Evolutionary conservation across 2,329 filamentous ascomycete species (phyloP).

Genomic region (Coniella lustricola): DNA sequence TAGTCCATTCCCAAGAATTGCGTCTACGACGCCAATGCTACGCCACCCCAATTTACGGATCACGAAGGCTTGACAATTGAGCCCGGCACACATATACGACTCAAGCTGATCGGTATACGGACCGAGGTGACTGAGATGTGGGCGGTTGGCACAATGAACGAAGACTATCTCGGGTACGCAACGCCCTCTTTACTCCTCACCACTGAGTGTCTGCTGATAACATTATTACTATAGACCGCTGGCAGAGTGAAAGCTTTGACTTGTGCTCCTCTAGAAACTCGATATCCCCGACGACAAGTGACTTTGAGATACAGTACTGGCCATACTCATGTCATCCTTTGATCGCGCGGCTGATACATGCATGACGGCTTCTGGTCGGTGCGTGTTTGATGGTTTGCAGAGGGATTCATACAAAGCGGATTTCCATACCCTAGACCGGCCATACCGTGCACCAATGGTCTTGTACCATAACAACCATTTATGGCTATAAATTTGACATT

Average conservation of each 20-base stretch:
- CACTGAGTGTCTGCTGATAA: neutral
- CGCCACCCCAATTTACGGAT: slow-evolving; percentile 94
- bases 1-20: slow-evolving; percentile 88
- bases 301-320: too few species aligned
- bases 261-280: neutral
- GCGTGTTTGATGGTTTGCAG: too few species aligned
- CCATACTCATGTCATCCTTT: too few species aligned
- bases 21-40: slow-evolving; percentile 91
- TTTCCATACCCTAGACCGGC: neutral
- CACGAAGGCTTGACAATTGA: slow-evolving; percentile 92
- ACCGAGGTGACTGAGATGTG: slow-evolving; percentile 93
- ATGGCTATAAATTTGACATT: neutral
- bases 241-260: slow-evolving; percentile 5
- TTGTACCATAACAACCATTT: neutral
- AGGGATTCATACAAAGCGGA: neutral
- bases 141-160: slow-evolving; percentile 96
- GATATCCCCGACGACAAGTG: too few species aligned
- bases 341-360: too few species aligned
- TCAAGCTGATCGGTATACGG: slow-evolving; percentile 90
- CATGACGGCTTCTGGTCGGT: too few species aligned
- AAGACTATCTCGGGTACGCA: slow-evolving; percentile 60
- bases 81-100: slow-evolving; percentile 83
- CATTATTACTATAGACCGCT: slow-evolving; percentile 9
- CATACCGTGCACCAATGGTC: neutral
- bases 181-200: neutral